A percentile compares a stretch with the other conserved stretches of the same genome.
These are phyloP conservation scores for Neckera pumila DNA, from an alignment of 225 moss, liverwort and hornwort species.

Conservation along the genomic window DNA sequence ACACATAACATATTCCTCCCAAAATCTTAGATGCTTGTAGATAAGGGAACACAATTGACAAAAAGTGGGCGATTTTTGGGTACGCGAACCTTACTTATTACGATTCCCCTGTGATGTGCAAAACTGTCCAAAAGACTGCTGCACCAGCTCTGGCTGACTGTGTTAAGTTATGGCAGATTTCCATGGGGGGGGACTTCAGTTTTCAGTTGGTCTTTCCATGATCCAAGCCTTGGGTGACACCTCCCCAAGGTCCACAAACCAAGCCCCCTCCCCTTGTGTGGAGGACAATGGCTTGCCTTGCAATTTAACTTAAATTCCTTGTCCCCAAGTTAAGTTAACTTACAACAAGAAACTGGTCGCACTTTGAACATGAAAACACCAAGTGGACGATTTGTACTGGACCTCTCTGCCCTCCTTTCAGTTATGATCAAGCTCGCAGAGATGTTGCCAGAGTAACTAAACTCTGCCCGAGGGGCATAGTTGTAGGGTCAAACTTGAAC, in stretches of 20 bases:
- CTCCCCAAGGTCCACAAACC: neutral
- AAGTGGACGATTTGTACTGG: neutral
- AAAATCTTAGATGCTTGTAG: neutral
- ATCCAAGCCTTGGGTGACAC: neutral
- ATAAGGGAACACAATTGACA: neutral
- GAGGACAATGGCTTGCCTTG: neutral
- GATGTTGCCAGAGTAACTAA: neutral
- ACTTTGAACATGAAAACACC: neutral
- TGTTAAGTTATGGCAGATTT: neutral
- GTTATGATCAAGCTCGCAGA: neutral
- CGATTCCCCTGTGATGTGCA: neutral
- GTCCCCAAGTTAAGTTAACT: neutral
- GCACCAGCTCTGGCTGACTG: neutral
- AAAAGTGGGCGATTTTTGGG: neutral
- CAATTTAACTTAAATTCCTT: neutral
- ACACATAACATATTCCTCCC: accelerated
- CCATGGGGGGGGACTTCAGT: neutral
- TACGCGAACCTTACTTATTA: neutral
- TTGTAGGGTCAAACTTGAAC: neutral
- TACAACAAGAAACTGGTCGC: neutral
- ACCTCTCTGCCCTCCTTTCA: neutral
- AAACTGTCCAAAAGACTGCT: neutral
- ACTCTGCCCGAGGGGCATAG: neutral
- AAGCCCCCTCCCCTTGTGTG: neutral
- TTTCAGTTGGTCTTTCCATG: neutral